Conservation (phyloP, 352 stramenopile species). For the Phytophthora sojae region DNA sequence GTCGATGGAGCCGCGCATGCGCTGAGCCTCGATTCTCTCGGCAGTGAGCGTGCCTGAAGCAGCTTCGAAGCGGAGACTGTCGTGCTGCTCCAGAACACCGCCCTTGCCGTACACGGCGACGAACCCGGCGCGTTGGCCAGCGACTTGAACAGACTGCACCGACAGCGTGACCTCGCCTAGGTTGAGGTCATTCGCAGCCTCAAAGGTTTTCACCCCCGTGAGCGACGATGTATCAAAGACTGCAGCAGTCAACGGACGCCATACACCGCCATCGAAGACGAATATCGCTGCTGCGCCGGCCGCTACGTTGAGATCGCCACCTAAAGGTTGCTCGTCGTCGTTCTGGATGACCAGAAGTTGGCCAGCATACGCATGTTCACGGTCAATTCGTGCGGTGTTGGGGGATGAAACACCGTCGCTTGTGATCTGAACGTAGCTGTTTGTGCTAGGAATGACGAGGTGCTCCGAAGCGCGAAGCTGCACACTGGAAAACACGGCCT, state of each 20-base stretch:
- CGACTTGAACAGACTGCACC: slow-evolving; percentile 70
- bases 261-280: slow-evolving; percentile 69
- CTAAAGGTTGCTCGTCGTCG: slow-evolving; percentile 63
- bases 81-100: slow-evolving; percentile 66
- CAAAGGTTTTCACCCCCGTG: slow-evolving; percentile 62
- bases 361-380: slow-evolving; percentile 47
- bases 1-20: slow-evolving; percentile 78
- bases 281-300: slow-evolving; percentile 63
- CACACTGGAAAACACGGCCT: slow-evolving; percentile 59
- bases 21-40: slow-evolving; percentile 54
- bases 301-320: slow-evolving; percentile 62
- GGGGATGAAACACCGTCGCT: slow-evolving; percentile 46
- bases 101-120: slow-evolving; percentile 80
- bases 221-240: slow-evolving; percentile 72
- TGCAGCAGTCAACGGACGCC: slow-evolving; percentile 72
- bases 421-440: slow-evolving; percentile 78
- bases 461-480: slow-evolving; percentile 45
- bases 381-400: slow-evolving; percentile 58
- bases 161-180: slow-evolving; percentile 77
- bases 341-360: slow-evolving; percentile 84
- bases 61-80: slow-evolving; percentile 70
- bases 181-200: slow-evolving; percentile 77
- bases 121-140: slow-evolving; percentile 54
- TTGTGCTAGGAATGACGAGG: slow-evolving; percentile 61
- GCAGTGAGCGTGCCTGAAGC: slow-evolving; percentile 45